Conservation (phyloP, 257 asterid genomes). For the Fraxinus excelsior region DNA sequence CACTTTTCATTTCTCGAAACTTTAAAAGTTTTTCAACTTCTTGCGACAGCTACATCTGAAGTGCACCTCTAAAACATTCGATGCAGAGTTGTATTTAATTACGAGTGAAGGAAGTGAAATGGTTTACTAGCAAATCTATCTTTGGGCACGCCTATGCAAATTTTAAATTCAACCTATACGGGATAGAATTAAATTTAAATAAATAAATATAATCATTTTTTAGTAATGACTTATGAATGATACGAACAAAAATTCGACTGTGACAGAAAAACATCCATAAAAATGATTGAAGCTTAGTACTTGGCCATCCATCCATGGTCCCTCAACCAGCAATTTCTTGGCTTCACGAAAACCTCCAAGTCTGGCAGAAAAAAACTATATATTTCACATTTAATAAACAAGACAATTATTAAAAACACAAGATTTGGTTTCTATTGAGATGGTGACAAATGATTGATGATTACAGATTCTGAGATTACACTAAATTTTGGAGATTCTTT, state of each 20-base stretch:
- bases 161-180: no score
- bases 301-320: slow-evolving; percentile 53
- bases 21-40: no score
- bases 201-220: no score
- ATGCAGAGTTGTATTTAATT: no score
- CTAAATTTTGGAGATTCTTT: not conserved
- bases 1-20: no score
- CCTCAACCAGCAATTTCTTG: slow-evolving; percentile 60
- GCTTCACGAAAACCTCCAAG: slow-evolving; percentile 40
- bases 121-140: no score
- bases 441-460: slow-evolving; percentile 64
- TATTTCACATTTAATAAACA: slow-evolving; percentile 24
- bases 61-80: no score
- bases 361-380: slow-evolving; percentile 49
- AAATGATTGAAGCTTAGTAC: slow-evolving; percentile 39
- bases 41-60: no score
- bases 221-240: no score
- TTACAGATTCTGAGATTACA: slow-evolving; percentile 50
- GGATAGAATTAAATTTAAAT: no score
- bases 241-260: not conserved
- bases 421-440: slow-evolving; percentile 44
- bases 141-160: no score
- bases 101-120: no score
- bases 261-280: slow-evolving; percentile 8
- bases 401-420: slow-evolving; percentile 15